Evolutionary conservation across 225 moss, liverwort and hornwort genomes (phyloP).

Genomic region (Polytrichum commune): DNA sequence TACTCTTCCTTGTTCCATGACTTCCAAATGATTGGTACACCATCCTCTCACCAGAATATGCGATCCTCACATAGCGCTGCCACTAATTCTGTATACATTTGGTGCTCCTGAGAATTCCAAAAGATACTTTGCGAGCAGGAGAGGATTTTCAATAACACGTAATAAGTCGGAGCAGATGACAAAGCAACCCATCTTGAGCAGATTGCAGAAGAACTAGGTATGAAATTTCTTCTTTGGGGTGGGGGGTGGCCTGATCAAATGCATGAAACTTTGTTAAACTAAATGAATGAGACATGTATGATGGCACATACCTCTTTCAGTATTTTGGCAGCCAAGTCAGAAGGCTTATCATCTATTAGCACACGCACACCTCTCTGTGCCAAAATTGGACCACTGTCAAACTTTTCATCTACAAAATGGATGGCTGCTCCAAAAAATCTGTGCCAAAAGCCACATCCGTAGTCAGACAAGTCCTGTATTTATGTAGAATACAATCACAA

Average conservation of each 20-base stretch:
- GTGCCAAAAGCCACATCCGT: conserved; percentile 5
- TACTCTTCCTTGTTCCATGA: conserved; percentile 86
- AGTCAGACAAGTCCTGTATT: no score
- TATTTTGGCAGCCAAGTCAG: conserved; percentile 75
- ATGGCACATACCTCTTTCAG: conserved; percentile 49
- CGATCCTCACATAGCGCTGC: conserved; percentile 95
- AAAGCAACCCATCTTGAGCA: no score
- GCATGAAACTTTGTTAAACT: no score
- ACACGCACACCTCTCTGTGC: conserved; percentile 91
- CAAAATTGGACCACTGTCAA: conserved; percentile 87
- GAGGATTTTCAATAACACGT: no score
- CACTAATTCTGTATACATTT: conserved; percentile 78
- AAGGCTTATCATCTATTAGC: conserved; percentile 61
- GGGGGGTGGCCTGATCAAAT: no score
- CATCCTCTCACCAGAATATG: conserved; percentile 92
- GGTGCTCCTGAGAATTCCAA: conserved; percentile 60
- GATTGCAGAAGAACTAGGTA: no score
- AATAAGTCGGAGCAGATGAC: no score
- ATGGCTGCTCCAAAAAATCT: conserved; percentile 85
- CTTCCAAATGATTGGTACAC: conserved; percentile 87
- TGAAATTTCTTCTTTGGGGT: no score
- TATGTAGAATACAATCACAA: no score
- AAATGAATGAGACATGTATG: no score
- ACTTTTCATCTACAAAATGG: conserved; percentile 93
- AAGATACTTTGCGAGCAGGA: neutral